Conservation (phyloP, 352 stramenopile species). For the Pythium grandisporangium region DNA sequence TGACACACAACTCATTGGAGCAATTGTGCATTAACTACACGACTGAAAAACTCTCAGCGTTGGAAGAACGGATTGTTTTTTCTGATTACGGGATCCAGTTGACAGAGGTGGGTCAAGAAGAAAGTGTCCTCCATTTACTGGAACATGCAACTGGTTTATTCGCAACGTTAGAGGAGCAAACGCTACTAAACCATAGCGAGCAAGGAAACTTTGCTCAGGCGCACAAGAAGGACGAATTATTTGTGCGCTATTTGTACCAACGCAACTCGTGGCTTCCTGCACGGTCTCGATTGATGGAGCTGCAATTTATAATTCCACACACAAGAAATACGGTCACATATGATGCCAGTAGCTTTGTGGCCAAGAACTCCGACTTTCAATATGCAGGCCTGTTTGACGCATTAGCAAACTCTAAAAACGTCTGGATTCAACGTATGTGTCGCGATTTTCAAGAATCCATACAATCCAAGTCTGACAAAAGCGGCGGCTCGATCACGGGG, state of each 20-base stretch:
- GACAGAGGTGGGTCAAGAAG: too few relatives aligned
- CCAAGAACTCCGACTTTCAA: conserved; percentile 60
- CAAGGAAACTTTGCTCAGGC: conserved; percentile 30
- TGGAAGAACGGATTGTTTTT: conserved; percentile 11
- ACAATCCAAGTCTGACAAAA: background rate
- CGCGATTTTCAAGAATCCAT: background rate
- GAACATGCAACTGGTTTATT: conserved; percentile 52
- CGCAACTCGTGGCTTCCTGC: conserved; percentile 19
- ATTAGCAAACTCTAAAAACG: conserved; percentile 18
- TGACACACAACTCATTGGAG: conserved; percentile 59
- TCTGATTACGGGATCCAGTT: too few relatives aligned
- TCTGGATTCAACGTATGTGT: conserved; percentile 21
- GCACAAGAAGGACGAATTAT: conserved; percentile 55
- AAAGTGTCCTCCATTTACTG: conserved; percentile 8
- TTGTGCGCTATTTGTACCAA: conserved; percentile 57
- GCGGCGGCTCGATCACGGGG: background rate
- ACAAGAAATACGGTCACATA: conserved; percentile 37
- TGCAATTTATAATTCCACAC: conserved; percentile 44
- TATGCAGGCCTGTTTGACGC: conserved; percentile 21
- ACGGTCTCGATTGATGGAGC: conserved; percentile 6
- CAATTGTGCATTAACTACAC: conserved; percentile 80
- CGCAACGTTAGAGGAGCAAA: conserved; percentile 60
- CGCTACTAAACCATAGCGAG: conserved; percentile 47
- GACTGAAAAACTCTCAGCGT: conserved; percentile 63
- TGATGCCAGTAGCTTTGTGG: conserved; percentile 53